These are phyloP conservation scores for Lachancea fermentati DNA, from an alignment of 805 yeast genomes.

Conservation along the genomic window DNA sequence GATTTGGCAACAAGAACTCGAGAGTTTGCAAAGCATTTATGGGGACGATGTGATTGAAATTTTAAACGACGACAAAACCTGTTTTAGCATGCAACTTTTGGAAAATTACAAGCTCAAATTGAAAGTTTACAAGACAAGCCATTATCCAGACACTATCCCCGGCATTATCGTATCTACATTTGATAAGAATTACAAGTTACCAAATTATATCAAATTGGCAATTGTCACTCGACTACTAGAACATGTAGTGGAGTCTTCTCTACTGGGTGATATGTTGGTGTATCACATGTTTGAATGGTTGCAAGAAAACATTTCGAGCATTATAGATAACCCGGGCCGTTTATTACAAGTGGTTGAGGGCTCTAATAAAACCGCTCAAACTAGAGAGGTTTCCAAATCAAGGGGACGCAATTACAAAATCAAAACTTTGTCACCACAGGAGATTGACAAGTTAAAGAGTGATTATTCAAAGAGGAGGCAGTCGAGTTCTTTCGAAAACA, in stretches of 20 bases:
- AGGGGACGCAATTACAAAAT: slow-evolving; percentile 7
- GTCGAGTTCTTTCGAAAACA: slow-evolving; percentile 33
- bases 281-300: slow-evolving; percentile 74
- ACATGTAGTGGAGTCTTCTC: slow-evolving; percentile 37
- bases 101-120: slow-evolving; percentile 29
- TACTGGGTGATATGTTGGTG: slow-evolving; percentile 67
- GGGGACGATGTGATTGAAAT: slow-evolving; percentile 38
- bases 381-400: not conserved
- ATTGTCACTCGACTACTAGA: slow-evolving; percentile 43
- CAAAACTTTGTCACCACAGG: slow-evolving; percentile 23
- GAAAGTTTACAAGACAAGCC: slow-evolving; percentile 40
- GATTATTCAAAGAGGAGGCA: slow-evolving; percentile 34
- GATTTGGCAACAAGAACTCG: slow-evolving; percentile 72
- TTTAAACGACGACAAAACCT: slow-evolving; percentile 23
- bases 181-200: slow-evolving; percentile 44
- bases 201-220: slow-evolving; percentile 65
- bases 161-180: slow-evolving; percentile 55
- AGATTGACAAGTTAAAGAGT: slow-evolving; percentile 31
- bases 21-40: slow-evolving; percentile 58
- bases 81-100: slow-evolving; percentile 30
- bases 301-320: slow-evolving; percentile 49
- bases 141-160: slow-evolving; percentile 63
- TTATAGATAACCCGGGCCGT: slow-evolving; percentile 73
- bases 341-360: slow-evolving; percentile 32
- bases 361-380: slow-evolving; percentile 11